A percentile compares a stretch with the other conserved stretches of the same genome.
Evolutionary conservation across 129 eudicot genomes (phyloP).

Genomic region (Flaveria sonorensis): DNA sequence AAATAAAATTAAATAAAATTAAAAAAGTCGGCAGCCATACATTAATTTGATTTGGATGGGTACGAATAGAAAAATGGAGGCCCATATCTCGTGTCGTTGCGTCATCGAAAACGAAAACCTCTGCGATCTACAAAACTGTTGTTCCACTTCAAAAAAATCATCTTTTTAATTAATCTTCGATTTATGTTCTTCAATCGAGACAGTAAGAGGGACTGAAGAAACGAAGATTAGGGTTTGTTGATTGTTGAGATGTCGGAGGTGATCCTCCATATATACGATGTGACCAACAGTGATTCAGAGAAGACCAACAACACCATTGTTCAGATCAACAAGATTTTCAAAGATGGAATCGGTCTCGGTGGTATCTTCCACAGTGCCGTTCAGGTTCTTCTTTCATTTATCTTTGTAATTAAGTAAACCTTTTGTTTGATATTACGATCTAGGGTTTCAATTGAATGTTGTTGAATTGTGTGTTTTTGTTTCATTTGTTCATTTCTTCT

Average conservation of each 20-base stretch:
- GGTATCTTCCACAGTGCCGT: constrained; percentile 98
- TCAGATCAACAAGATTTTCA: constrained; percentile 92
- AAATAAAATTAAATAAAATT: too few relatives aligned
- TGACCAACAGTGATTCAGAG: constrained; percentile 91
- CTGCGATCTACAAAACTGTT: background rate
- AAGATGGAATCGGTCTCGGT: constrained; percentile 93
- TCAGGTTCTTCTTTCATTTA: constrained; percentile 51
- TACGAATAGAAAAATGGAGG: background rate
- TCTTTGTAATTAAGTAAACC: background rate
- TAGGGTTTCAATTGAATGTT: constrained; percentile 28
- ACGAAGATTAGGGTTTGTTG: constrained; percentile 31
- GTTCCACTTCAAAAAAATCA: too few relatives aligned
- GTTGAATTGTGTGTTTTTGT: background rate
- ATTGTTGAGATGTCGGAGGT: constrained; percentile 72
- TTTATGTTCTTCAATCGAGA: constrained; percentile 1
- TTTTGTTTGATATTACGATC: background rate
- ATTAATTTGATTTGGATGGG: too few relatives aligned
- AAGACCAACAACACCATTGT: constrained; percentile 87
- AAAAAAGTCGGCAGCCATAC: too few relatives aligned
- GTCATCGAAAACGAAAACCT: constrained; percentile 21
- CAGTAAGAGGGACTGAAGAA: background rate
- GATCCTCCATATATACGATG: constrained; percentile 83
- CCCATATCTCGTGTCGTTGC: constrained; percentile 4
- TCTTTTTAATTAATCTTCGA: background rate
- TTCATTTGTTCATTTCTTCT: background rate